These are phyloP conservation scores for Zygotorulaspora danielsina DNA, from an alignment of 805 yeast species.

Conservation along the genomic window DNA sequence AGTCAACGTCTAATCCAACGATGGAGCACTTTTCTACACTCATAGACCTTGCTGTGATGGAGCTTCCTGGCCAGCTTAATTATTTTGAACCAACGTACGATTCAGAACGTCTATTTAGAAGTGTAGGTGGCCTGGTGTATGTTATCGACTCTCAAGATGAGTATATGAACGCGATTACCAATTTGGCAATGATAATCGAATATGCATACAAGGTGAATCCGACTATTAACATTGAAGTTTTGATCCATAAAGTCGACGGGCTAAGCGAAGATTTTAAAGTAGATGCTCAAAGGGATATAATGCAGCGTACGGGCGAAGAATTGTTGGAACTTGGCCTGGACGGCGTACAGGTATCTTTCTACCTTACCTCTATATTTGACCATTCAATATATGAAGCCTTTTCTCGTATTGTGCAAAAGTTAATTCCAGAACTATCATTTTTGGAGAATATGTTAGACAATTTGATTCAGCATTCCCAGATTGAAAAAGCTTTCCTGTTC, in stretches of 20 bases:
- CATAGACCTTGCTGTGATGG: conserved; percentile 85
- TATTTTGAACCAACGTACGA: conserved; percentile 83
- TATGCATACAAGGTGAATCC: conserved; percentile 85
- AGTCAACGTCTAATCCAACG: conserved; percentile 85
- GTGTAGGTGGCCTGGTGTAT: conserved; percentile 86
- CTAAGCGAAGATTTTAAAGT: conserved; percentile 87
- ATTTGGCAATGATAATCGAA: conserved; percentile 80
- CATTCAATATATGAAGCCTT: conserved; percentile 95
- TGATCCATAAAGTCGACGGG: conserved; percentile 95
- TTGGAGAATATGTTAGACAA: conserved; percentile 86
- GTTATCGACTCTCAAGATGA: conserved; percentile 96
- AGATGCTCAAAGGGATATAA: conserved; percentile 93
- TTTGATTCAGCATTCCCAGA: conserved; percentile 79
- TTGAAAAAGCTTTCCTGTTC: conserved; percentile 89
- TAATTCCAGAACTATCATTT: conserved; percentile 82
- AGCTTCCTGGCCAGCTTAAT: conserved; percentile 89
- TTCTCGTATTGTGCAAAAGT: conserved; percentile 85
- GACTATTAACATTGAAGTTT: conserved; percentile 78
- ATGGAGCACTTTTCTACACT: conserved; percentile 78
- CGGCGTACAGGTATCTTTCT: conserved; percentile 86
- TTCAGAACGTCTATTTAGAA: conserved; percentile 67
- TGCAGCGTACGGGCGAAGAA: conserved; percentile 94
- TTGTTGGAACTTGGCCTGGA: conserved; percentile 83
- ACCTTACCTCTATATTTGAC: conserved; percentile 89
- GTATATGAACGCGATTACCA: conserved; percentile 84